phyloP scores from a whole-genome alignment of 2,329 filamentous ascomycete genomes.

The Stachybotrys chlorohalonatus region DNA sequence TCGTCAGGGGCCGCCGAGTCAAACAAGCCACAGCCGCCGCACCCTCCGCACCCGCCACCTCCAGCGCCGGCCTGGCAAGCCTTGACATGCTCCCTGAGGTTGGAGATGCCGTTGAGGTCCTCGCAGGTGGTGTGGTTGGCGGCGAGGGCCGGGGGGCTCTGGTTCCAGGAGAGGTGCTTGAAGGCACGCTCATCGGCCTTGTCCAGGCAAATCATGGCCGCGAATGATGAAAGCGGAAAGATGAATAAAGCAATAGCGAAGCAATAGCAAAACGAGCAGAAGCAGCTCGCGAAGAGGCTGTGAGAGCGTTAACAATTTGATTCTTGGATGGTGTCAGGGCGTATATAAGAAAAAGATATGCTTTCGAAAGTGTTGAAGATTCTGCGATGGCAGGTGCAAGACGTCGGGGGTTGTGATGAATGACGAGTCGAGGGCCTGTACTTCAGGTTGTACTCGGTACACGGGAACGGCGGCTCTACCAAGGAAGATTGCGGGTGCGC shows the following conservation, averaged over 20 bases:
- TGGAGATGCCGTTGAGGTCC: conserved; percentile 46
- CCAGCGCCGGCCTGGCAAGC: conserved; percentile 22
- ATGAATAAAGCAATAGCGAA: too few relatives aligned
- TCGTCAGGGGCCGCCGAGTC: conserved; percentile 12
- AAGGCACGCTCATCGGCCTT: conserved; percentile 41
- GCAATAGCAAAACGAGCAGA: too few relatives aligned
- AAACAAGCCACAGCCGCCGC: conserved; percentile 7
- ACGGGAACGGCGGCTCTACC: not conserved
- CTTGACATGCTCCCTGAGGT: conserved; percentile 34
- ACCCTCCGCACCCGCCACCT: conserved; percentile 12
- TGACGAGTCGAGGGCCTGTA: not conserved
- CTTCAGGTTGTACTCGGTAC: not conserved
- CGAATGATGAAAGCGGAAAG: not conserved
- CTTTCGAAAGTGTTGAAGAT: not conserved
- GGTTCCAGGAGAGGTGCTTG: conserved; percentile 42
- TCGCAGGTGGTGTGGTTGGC: conserved; percentile 41
- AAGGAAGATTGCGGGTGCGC: not conserved
- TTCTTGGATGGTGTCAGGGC: too few relatives aligned
- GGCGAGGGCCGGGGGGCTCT: conserved; percentile 40
- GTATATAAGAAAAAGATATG: not conserved
- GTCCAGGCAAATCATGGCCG: conserved; percentile 44
- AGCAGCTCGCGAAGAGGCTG: too few relatives aligned
- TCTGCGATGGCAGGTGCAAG: not conserved
- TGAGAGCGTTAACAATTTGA: too few relatives aligned
- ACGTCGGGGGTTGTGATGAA: not conserved